These are phyloP conservation scores for Hygrophoropsis aurantiaca DNA, from an alignment of 768 basidiomycete species.

Conservation along the genomic window DNA sequence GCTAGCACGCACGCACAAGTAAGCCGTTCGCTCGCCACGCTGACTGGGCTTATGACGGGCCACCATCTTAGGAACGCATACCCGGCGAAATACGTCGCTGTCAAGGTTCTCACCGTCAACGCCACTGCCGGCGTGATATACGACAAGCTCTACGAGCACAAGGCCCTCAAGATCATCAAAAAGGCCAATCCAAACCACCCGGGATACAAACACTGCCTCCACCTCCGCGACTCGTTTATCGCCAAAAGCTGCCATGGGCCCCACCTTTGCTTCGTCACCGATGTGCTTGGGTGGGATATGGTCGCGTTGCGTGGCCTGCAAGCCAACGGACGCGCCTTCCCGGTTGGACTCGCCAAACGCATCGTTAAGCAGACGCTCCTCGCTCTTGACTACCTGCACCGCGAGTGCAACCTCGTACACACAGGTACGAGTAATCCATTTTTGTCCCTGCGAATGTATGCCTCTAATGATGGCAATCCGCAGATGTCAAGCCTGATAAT, in stretches of 20 bases:
- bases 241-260: slow-evolving; percentile 10
- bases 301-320: slow-evolving; percentile 2
- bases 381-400: slow-evolving; percentile 28
- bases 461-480: background rate
- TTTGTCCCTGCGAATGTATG: background rate
- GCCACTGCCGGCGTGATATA: too few species aligned
- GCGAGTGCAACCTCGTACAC: slow-evolving; percentile 19
- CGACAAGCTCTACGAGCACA: too few species aligned
- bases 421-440: slow-evolving; percentile 8
- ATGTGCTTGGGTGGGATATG: slow-evolving; percentile 8
- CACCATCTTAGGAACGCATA: too few species aligned
- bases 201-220: slow-evolving; percentile 9
- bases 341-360: slow-evolving; percentile 9
- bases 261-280: slow-evolving; percentile 12
- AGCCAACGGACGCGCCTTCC: slow-evolving; percentile 1
- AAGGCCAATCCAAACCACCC: slow-evolving; percentile 9
- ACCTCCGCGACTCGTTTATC: slow-evolving; percentile 3
- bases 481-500: slow-evolving; percentile 25
- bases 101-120: too few species aligned
- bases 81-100: too few species aligned
- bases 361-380: slow-evolving; percentile 27
- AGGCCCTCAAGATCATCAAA: background rate
- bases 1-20: slow-evolving; percentile 1
- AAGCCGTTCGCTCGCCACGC: background rate
- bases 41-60: too few species aligned